Conservation (phyloP, 495 filamentous ascomycete species). For the Bathelium albidoporum region DNA sequence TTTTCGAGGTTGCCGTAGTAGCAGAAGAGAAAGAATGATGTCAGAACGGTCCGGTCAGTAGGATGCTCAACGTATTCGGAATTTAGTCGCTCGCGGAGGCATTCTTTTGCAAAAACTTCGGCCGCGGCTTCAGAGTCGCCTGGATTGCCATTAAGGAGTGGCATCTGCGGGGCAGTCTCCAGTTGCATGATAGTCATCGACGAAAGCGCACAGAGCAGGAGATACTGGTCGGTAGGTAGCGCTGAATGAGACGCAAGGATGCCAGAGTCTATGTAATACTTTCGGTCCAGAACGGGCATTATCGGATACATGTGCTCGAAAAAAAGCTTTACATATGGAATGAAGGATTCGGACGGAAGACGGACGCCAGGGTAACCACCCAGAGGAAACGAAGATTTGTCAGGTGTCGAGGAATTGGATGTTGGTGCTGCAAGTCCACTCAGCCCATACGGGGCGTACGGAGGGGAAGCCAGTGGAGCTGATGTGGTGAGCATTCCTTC, state of each 20-base stretch:
- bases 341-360: constrained; percentile 15
- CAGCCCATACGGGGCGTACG: neutral
- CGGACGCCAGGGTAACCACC: neutral
- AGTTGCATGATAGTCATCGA: constrained; percentile 21
- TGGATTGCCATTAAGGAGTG: neutral
- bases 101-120: constrained; percentile 21
- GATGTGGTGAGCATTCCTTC: constrained; percentile 1
- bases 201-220: constrained; percentile 19
- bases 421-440: neutral
- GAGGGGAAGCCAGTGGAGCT: neutral
- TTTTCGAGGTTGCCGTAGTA: constrained; percentile 25
- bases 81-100: constrained; percentile 17
- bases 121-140: constrained; percentile 9
- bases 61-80: constrained; percentile 19
- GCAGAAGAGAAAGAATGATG: constrained; percentile 24
- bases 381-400: neutral
- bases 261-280: constrained; percentile 16
- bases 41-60: constrained; percentile 16
- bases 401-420: neutral
- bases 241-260: neutral
- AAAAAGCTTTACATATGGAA: constrained; percentile 21
- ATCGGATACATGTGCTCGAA: constrained; percentile 23
- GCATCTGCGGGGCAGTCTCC: constrained; percentile 12
- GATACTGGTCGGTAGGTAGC: constrained; percentile 13
- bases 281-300: constrained; percentile 23